These are phyloP conservation scores for Amylostereum areolatum DNA, from an alignment of 1,284 basidiomycete species.

Conservation along the genomic window DNA sequence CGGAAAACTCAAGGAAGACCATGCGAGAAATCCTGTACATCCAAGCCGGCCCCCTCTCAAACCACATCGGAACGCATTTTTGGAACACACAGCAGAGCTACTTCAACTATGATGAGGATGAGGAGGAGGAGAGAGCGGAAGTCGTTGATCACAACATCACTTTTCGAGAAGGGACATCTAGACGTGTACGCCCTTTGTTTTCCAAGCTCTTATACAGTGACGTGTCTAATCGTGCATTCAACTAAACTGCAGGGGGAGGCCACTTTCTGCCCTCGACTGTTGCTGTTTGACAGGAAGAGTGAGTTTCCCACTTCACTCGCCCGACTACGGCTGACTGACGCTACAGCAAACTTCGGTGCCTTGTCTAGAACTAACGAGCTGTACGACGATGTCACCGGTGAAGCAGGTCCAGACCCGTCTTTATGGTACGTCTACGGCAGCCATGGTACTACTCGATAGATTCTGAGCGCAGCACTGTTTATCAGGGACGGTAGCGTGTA, in stretches of 20 bases:
- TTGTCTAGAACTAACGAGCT: constrained; percentile 38
- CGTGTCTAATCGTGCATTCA: background rate
- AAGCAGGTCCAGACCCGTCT: constrained; percentile 17
- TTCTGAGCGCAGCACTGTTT: constrained; percentile 3
- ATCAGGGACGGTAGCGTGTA: constrained; percentile 46
- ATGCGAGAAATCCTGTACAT: constrained; percentile 78
- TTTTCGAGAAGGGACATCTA: constrained; percentile 53
- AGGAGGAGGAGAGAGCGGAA: too few relatives aligned
- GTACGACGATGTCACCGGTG: constrained; percentile 23
- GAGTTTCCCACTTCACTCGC: constrained; percentile 12
- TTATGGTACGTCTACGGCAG: constrained; percentile 25
- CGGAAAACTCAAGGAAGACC: too few relatives aligned
- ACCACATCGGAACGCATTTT: constrained; percentile 69
- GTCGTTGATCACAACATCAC: constrained; percentile 50
- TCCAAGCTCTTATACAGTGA: background rate
- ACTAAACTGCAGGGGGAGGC: constrained; percentile 37
- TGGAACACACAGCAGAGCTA: constrained; percentile 78
- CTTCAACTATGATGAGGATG: constrained; percentile 44
- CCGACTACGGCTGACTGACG: constrained; percentile 1
- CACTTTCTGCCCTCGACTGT: constrained; percentile 56
- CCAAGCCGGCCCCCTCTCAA: constrained; percentile 63
- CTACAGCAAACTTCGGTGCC: constrained; percentile 59
- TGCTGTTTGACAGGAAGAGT: constrained; percentile 67
- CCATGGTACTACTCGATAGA: background rate
- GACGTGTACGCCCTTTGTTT: constrained; percentile 24